Evolutionary conservation across 495 filamentous ascomycete species (phyloP).

Genomic region (Sabuloglossum arenarium): DNA sequence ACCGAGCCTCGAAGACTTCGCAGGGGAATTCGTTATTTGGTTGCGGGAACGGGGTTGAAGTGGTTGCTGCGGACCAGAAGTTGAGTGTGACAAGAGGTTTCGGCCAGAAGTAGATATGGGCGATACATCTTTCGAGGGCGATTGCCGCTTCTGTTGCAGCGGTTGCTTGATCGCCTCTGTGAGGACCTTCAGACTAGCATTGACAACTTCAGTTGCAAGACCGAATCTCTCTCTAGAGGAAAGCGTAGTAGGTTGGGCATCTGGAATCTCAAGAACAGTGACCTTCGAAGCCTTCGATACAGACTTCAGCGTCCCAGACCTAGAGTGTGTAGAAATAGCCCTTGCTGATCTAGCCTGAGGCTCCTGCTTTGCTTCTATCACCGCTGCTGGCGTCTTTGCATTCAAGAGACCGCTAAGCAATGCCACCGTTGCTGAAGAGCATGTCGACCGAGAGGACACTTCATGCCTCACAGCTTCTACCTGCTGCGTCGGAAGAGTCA

Average conservation of each 20-base stretch:
- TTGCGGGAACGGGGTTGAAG: slow-evolving; percentile 27
- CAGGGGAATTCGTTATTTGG: slow-evolving; percentile 25
- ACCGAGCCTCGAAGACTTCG: slow-evolving; percentile 9
- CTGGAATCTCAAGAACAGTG: neutral
- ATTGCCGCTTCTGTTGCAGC: neutral
- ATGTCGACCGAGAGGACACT: slow-evolving; percentile 27
- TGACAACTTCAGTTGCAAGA: slow-evolving; percentile 67
- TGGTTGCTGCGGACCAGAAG: slow-evolving; percentile 26
- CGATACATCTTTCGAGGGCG: slow-evolving; percentile 4
- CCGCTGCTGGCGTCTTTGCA: slow-evolving; percentile 6
- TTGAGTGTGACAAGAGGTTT: slow-evolving; percentile 8
- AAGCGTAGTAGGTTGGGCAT: neutral
- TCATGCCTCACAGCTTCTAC: slow-evolving; percentile 20
- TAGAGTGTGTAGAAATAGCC: neutral
- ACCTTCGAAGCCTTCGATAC: neutral
- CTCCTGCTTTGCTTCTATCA: slow-evolving; percentile 1
- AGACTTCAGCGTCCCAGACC: neutral
- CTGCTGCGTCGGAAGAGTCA: neutral
- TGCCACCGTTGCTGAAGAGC: slow-evolving; percentile 24
- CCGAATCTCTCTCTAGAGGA: slow-evolving; percentile 36
- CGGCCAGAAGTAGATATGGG: neutral
- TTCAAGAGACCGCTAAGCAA: slow-evolving; percentile 26
- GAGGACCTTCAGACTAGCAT: slow-evolving; percentile 50
- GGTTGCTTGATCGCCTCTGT: slow-evolving; percentile 44
- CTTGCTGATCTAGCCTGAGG: neutral